Base-by-base conservation (phyloP, 2,329 filamentous ascomycete genomes). In the Venturia pyrina region DNA sequence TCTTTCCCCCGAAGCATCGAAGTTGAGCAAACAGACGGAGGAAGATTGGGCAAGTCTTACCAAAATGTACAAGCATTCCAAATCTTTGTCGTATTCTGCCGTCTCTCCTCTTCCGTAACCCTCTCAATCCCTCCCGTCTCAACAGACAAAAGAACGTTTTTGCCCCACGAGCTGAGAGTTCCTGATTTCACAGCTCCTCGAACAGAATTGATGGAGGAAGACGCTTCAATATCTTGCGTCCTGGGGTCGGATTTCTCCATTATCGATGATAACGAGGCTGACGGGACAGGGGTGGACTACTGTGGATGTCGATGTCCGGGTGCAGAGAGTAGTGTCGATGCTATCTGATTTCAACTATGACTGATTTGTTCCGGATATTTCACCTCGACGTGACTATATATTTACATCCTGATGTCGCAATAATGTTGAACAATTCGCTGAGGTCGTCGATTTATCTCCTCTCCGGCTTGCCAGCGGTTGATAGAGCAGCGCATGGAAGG, bases 41-140 rank as follows among this genome's bases (percentile, higher is more conserved):
- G n/a, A n/a, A n/a, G n/a, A n/a, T n/a, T n/a, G n/a, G n/a, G n/a
- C n/a, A 34, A 69, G 17, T 68, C 68, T 66, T 65, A 70, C 70
- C 70, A 72, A 50, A 72, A 72, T 6, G 70, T 72, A 56, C 70
- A 71, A 11, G 70, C 70, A 64, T 71, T 70, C 70, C 70, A 72
- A n/a, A 69, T 68, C 43, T 72, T 71, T 2, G 69, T 69, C 6
- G 70, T 66, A 53, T 70, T 70, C 34, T 69, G 60, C 37, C 63
- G 68, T 41, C 70, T 62, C n/a, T 70, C 67, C 57, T 69, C 69
- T 62, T 72, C 70, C 15, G 70, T 71, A 21, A 72, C 68, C 28
- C 70, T 66, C 61, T 71, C 62, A 37, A 72, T 72, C 10, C 70
- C 70, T 62, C 69, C 68, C 40, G 70, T 71, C 43, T 70, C 70